Conservation (phyloP, 2,329 filamentous ascomycete genomes). For the Thermomyces lanuginosus region DNA sequence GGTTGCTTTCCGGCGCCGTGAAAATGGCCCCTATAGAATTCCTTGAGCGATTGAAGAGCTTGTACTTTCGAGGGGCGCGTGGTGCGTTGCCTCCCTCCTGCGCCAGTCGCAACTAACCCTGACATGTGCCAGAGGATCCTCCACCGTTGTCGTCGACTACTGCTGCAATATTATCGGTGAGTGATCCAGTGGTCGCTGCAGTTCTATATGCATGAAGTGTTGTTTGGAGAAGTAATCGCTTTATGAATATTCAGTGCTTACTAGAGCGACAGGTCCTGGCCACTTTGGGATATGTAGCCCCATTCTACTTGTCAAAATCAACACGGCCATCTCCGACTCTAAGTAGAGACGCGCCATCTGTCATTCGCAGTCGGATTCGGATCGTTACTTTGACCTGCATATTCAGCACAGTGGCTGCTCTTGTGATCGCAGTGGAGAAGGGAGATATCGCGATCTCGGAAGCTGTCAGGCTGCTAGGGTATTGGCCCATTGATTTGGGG, state of each 20-base stretch:
- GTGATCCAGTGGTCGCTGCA: constrained; percentile 7
- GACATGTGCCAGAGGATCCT: constrained; percentile 3
- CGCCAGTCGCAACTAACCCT: too few relatives aligned
- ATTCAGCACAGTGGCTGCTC: constrained; percentile 49
- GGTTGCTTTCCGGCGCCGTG: too few relatives aligned
- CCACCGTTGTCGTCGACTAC: too few relatives aligned
- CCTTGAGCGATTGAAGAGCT: constrained; percentile 16
- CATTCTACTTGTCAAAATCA: constrained; percentile 67
- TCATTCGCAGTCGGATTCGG: constrained; percentile 72
- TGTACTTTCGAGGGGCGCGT: too few relatives aligned
- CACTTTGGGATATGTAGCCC: constrained; percentile 76
- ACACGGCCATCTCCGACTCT: constrained; percentile 66
- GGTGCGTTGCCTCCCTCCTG: too few relatives aligned
- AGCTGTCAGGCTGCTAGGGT: constrained; percentile 55
- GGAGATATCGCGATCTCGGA: constrained; percentile 35
- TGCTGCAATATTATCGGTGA: constrained; percentile 25
- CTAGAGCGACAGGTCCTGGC: constrained; percentile 46
- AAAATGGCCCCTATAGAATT: constrained; percentile 22
- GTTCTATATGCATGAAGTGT: neutral
- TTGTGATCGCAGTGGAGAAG: constrained; percentile 45
- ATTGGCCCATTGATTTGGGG: constrained; percentile 55
- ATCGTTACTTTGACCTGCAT: constrained; percentile 63
- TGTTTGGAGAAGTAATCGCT: too few relatives aligned
- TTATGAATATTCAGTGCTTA: constrained; percentile 2
- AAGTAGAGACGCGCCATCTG: constrained; percentile 72